A percentile compares a stretch with the other conserved stretches of the same genome.
Evolutionary conservation across 2,329 filamentous ascomycete species (phyloP).

Genomic region (Aureobasidium sp.): DNA sequence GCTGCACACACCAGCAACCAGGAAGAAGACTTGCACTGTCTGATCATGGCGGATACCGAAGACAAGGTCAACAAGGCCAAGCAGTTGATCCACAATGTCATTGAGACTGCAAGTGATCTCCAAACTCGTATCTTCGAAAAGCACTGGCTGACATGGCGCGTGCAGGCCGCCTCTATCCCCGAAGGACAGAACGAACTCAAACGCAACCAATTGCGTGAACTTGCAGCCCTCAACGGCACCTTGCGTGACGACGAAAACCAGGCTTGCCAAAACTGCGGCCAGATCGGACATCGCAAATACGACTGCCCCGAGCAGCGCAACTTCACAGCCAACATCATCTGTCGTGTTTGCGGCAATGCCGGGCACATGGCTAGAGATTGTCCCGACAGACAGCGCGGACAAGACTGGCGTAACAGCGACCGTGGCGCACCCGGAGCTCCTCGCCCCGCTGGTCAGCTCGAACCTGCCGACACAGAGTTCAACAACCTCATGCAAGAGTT

Average conservation of each 20-base stretch:
- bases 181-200: conserved; percentile 99
- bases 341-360: conserved; percentile 93
- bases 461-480: conserved; percentile 80
- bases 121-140: not conserved
- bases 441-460: conserved; percentile 50
- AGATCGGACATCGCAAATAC: conserved; percentile 98
- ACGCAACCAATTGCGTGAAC: conserved; percentile 94
- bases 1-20: conserved; percentile 99
- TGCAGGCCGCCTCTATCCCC: conserved; percentile 89
- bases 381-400: conserved; percentile 84
- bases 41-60: conserved; percentile 99
- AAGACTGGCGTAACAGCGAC: conserved; percentile 82
- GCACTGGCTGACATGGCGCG: conserved; percentile 26
- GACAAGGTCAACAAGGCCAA: conserved; percentile 99
- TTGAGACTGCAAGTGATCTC: conserved; percentile 76
- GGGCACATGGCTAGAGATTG: conserved; percentile 98
- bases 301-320: conserved; percentile 97
- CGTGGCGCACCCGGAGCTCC: conserved; percentile 32
- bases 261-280: conserved; percentile 96
- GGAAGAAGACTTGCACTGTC: conserved; percentile 96
- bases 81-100: conserved; percentile 95
- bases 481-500: conserved; percentile 99
- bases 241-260: conserved; percentile 98
- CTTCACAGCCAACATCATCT: conserved; percentile 98
- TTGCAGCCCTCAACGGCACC: conserved; percentile 96